Conservation (phyloP, 805 yeast genomes). For the Saturnispora ahearnii region DNA sequence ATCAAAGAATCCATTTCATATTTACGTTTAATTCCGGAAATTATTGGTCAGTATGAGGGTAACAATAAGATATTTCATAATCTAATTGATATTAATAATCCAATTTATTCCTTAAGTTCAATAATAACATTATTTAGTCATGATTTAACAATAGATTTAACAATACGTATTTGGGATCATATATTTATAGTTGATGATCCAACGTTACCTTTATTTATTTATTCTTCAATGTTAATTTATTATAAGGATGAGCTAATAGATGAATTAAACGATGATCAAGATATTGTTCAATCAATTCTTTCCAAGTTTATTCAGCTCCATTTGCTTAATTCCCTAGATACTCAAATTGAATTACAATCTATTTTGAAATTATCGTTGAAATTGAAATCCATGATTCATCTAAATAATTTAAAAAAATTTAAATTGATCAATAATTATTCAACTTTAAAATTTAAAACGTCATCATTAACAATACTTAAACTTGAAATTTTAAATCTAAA, state of each 20-base stretch:
- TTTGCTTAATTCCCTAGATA: conserved; percentile 20
- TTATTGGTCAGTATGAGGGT: conserved; percentile 43
- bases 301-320: conserved; percentile 23
- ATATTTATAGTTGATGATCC: conserved; percentile 51
- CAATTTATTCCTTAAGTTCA: conserved; percentile 66
- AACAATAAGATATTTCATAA: conserved; percentile 25
- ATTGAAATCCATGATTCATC: conserved; percentile 11
- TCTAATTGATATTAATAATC: conserved; percentile 36
- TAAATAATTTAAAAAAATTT: conserved; percentile 4
- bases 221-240: conserved; percentile 43
- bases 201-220: conserved; percentile 47
- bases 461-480: conserved; percentile 10
- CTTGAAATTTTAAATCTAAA: conserved; percentile 11
- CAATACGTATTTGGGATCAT: conserved; percentile 61
- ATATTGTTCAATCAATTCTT: conserved; percentile 21
- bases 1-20: conserved; percentile 60
- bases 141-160: conserved; percentile 42
- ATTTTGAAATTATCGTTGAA: conserved; percentile 19
- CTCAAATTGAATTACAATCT: conserved; percentile 19
- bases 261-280: conserved; percentile 1
- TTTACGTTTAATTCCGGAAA: conserved; percentile 53
- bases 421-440: conserved; percentile 15
- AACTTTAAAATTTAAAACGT: conserved; percentile 13
- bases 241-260: conserved; percentile 38
- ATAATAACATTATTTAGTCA: conserved; percentile 74